Evolutionary conservation across 257 asterid genomes (phyloP).

Genomic region (Rehmannia glutinosa): DNA sequence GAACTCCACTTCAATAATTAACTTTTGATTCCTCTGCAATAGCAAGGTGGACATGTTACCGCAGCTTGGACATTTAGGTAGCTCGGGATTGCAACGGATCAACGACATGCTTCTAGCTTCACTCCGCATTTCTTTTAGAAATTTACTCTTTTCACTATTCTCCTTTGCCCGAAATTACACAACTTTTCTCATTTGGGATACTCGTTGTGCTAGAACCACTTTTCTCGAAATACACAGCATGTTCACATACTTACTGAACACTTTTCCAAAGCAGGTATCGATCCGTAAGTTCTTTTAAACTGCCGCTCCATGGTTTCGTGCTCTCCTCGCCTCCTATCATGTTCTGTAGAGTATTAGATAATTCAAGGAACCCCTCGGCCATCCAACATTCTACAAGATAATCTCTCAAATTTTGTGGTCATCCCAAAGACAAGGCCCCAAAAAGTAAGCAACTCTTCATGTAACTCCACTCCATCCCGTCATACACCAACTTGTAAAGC

Average conservation of each 20-base stretch:
- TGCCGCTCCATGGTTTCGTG: neutral
- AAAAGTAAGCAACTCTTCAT: neutral
- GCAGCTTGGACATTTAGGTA: neutral
- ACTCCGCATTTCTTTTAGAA: slow-evolving; percentile 3
- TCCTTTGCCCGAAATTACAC: neutral
- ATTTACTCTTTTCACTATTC: neutral
- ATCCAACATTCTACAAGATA: neutral
- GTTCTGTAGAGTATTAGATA: neutral
- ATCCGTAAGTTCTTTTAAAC: neutral
- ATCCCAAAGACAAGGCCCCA: neutral
- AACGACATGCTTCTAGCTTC: slow-evolving; percentile 4
- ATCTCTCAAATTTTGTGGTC: neutral
- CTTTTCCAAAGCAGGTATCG: neutral
- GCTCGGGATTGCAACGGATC: neutral
- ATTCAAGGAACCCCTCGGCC: neutral
- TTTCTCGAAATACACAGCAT: slow-evolving; percentile 14
- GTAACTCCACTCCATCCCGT: neutral
- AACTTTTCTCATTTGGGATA: slow-evolving; percentile 4
- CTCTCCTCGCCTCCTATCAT: neutral
- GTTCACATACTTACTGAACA: neutral
- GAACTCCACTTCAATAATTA: neutral
- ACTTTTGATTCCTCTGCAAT: slow-evolving; percentile 1
- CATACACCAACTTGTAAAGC: neutral
- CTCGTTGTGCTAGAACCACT: slow-evolving; percentile 2
- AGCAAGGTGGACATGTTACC: slow-evolving; percentile 1